Evolutionary conservation across 208 protist genomes (phyloP), one percentile per base, ranked within the genome.

Genomic region (Wallacemonas sp.): DNA sequence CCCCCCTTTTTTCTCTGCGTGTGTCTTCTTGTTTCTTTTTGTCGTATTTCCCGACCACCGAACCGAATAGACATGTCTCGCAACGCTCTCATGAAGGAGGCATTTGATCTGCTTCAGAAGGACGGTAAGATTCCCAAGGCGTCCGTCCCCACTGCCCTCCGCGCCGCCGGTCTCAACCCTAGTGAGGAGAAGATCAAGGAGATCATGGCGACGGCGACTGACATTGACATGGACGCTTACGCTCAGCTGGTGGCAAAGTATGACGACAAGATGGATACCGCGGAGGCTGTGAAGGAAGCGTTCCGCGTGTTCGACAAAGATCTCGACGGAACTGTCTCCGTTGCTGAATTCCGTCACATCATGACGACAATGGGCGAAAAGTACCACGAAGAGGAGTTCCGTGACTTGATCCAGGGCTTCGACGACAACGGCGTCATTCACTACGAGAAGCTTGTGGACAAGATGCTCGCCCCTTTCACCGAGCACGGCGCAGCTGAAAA

Each of bases 341-440:
- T 98, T 30, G 84, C 83, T n/a, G 97, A 99, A 68, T 95, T 99
- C 60, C 87, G 92, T 33, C 94, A 98, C 65, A 96, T 99, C 39
- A 98, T 99, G 93, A 98, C 94, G 1, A 98, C 94, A 17, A 88
- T 99, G 76, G 98, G 98, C 27, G 97, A 99, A 71, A 98, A 98
- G 71, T 95, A 98, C 65, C 87, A 89, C 54, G 95, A 98, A 41
- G 94, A 98, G 34, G 96, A 99, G 55, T 94, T 97, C 46, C 80
- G 87, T 39, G 91, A 97, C 52, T 55, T 98, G 11, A 96, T 98
- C 72, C 83, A 94, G 54, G 92, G 93, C 0, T 97, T 97, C 63
- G 89, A 95, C 14, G 87, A 95, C 8, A 84, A 90, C 78, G 92
- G 92, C 39, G 76, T 92, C 17, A 93, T 97, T 72, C 87, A 93